Evolutionary conservation across 192 early-diverging fungal genomes (phyloP), one percentile per base, ranked within the genome.

Genomic region (Chytriomyces confervae): DNA sequence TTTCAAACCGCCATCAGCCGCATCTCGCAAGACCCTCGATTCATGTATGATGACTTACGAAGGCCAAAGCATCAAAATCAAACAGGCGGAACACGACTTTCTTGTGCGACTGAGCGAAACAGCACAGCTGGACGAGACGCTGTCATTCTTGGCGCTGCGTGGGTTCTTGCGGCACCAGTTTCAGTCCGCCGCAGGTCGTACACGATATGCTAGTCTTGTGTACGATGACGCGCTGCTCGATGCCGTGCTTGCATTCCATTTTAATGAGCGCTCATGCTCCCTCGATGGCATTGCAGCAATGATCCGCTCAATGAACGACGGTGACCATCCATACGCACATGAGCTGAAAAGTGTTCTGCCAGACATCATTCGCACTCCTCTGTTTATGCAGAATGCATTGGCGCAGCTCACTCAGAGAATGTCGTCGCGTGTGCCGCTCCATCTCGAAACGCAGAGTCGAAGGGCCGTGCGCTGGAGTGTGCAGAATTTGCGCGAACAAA

Each of bases 401-500:
- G 36, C 29, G 2, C 72, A 74, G 61, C 44, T 74, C 6, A 29
- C n/a, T 24, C 9, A 57, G 43, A 20, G 13, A 11, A 10, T 74
- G 23, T 11, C 10, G 20, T 10, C 27, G 10, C 57, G 72, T n/a
- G 61, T 84, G 5, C 81, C 83, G 2, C 9, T 72, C 5, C 62
- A 81, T 20, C 48, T 84, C 36, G 81, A 78, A 29, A 44, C 5
- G 11, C n/a, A 78, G 29, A 18, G n/a, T 9, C 62, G n/a, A n/a
- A 65, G 72, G 63, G 85, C 81, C 13, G 29, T 20, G n/a, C 36
- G 43, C 7, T 86, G 83, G 83, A 78, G 82, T 43, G 77, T 69
- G 45, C 83, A 87, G 51, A 78, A 66, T 46, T 44, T 87, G 66
- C 73, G 69, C 20, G 86, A 87, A 62, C 86, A 87, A 62, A 20